Percentiles rank a stretch among this genome's conserved stretches.
Conservation (phyloP, 345 rosid species). For the Acer saccharum region DNA sequence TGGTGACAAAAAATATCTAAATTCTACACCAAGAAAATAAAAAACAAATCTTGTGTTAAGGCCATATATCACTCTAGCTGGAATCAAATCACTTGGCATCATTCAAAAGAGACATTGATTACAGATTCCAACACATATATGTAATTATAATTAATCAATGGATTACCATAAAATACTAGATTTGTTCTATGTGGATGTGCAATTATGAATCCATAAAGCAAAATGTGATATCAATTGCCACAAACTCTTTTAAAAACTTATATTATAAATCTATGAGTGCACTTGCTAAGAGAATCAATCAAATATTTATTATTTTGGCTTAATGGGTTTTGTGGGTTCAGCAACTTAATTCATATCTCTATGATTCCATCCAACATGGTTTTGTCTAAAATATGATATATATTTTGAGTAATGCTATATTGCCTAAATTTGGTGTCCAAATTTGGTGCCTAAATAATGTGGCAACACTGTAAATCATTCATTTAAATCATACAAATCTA, state of each 20-base stretch:
- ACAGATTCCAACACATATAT: constrained; percentile 11
- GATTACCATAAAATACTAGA: constrained; percentile 14
- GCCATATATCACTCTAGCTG: too few species aligned
- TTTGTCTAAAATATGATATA: background rate
- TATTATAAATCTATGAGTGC: constrained; percentile 18
- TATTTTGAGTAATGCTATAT: too few species aligned
- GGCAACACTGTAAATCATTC: too few species aligned
- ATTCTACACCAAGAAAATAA: background rate
- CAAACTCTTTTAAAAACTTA: background rate
- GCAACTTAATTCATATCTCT: background rate
- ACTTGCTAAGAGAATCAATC: constrained; percentile 12
- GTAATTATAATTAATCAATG: constrained; percentile 6
- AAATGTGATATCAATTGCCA: constrained; percentile 21
- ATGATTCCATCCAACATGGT: constrained; percentile 2
- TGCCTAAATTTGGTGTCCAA: too few species aligned
- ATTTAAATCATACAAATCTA: too few species aligned
- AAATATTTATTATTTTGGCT: background rate
- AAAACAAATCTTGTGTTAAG: background rate
- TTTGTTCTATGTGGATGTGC: constrained; percentile 17
- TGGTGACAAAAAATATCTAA: background rate
- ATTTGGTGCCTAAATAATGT: too few species aligned
- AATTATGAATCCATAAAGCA: constrained; percentile 24
- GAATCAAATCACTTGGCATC: constrained; percentile 4
- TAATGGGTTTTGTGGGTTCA: constrained; percentile 11
- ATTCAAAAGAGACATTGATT: constrained; percentile 12